A percentile compares a stretch with the other conserved stretches of the same genome.
Evolutionary conservation across 345 rosid species (phyloP).

Genomic region (Eucalyptus regnans): DNA sequence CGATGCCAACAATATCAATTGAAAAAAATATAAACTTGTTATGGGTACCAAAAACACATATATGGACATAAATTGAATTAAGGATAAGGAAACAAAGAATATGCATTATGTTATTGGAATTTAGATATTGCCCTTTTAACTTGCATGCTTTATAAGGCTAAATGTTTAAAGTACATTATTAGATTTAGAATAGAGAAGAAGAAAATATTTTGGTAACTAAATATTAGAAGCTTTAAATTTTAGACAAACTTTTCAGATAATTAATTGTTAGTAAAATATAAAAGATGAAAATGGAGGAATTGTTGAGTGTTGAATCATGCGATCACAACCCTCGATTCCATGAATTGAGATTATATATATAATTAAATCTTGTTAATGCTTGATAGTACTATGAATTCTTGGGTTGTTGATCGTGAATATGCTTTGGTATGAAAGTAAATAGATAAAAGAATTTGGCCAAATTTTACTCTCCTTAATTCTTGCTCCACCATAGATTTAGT

Average conservation of each 20-base stretch:
- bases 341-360: not conserved
- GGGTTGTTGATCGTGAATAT: too few relatives aligned
- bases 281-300: not conserved
- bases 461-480: too few relatives aligned
- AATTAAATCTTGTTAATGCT: too few relatives aligned
- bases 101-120: not conserved
- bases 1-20: not conserved
- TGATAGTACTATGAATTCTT: too few relatives aligned
- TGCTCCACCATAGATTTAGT: too few relatives aligned
- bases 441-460: too few relatives aligned
- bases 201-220: not conserved
- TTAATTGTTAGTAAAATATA: too few relatives aligned
- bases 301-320: not conserved
- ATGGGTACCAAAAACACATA: accelerated
- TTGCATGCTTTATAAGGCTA: not conserved
- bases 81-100: not conserved
- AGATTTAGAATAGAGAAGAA: not conserved
- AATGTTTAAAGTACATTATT: not conserved
- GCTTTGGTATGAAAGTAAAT: too few relatives aligned
- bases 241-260: not conserved
- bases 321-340: accelerated
- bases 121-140: not conserved
- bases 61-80: not conserved
- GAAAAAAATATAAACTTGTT: not conserved
- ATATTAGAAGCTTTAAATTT: too few relatives aligned